Conservation (phyloP, 1,139 yeast species). For the Nakaseomyces sp. region DNA sequence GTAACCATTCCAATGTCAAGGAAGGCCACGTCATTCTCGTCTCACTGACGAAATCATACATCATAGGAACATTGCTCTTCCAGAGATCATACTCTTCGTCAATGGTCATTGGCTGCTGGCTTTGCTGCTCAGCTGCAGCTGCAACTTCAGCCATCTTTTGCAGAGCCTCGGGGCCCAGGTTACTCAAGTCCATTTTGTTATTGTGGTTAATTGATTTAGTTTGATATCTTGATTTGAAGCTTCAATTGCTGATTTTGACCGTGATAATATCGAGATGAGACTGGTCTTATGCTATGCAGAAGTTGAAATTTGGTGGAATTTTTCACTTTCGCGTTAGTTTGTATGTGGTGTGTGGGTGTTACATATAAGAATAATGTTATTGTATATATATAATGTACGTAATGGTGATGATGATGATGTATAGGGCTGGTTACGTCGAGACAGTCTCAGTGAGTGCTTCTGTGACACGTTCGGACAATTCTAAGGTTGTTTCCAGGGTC, state of each 20-base stretch:
- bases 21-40: conserved; percentile 79
- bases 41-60: conserved; percentile 75
- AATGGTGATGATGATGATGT: no score
- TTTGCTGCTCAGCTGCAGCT: conserved; percentile 4
- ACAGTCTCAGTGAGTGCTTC: conserved; percentile 9
- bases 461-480: conserved; percentile 46
- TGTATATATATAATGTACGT: no score
- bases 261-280: no score
- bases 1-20: conserved; percentile 68
- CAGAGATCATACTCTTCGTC: conserved; percentile 69
- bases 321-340: background rate
- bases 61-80: conserved; percentile 69
- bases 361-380: no score
- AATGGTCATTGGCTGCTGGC: conserved; percentile 1
- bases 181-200: conserved; percentile 1
- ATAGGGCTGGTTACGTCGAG: background rate
- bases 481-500: conserved; percentile 43
- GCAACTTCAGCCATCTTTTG: conserved; percentile 6
- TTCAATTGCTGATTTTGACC: no score
- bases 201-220: no score
- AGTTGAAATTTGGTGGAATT: no score
- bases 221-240: no score
- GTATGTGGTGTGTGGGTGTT: background rate
- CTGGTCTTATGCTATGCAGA: no score
- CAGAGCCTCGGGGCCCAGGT: background rate